Conservation (phyloP, 495 filamentous ascomycete species). For the Daldinia loculata region DNA sequence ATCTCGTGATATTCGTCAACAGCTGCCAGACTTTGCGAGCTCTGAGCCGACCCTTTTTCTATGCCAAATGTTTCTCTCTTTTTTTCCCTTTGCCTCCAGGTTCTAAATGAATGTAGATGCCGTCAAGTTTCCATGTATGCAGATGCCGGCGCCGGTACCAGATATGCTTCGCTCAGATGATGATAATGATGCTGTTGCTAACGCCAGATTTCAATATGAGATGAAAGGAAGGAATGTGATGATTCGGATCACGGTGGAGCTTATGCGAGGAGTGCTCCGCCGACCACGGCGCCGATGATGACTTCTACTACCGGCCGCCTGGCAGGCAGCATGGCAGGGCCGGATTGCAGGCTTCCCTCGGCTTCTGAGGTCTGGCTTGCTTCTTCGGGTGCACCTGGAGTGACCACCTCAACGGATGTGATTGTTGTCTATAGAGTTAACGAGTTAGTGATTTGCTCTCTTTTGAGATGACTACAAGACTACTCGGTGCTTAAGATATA, state of each 20-base stretch:
- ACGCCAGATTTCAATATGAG: conserved; percentile 18
- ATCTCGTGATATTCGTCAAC: conserved; percentile 24
- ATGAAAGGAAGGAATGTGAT: background rate
- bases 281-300: conserved; percentile 43
- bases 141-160: conserved; percentile 16
- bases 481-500: conserved; percentile 38
- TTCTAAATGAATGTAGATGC: conserved; percentile 41
- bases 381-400: conserved; percentile 27
- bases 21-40: conserved; percentile 11
- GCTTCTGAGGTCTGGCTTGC: conserved; percentile 28
- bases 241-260: background rate
- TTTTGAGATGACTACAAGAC: background rate
- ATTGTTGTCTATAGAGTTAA: conserved; percentile 33
- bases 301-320: conserved; percentile 31
- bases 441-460: conserved; percentile 11
- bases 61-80: conserved; percentile 14
- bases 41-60: conserved; percentile 25
- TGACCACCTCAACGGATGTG: conserved; percentile 43
- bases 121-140: conserved; percentile 25
- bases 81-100: conserved; percentile 15
- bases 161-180: conserved; percentile 23
- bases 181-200: conserved; percentile 24
- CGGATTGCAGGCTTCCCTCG: conserved; percentile 50
- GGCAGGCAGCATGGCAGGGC: conserved; percentile 29
- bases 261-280: conserved; percentile 34